Percentiles rank a stretch among this genome's conserved stretches.
Conservation (phyloP, 2,329 filamentous ascomycete genomes). For the Fusarium sp. region DNA sequence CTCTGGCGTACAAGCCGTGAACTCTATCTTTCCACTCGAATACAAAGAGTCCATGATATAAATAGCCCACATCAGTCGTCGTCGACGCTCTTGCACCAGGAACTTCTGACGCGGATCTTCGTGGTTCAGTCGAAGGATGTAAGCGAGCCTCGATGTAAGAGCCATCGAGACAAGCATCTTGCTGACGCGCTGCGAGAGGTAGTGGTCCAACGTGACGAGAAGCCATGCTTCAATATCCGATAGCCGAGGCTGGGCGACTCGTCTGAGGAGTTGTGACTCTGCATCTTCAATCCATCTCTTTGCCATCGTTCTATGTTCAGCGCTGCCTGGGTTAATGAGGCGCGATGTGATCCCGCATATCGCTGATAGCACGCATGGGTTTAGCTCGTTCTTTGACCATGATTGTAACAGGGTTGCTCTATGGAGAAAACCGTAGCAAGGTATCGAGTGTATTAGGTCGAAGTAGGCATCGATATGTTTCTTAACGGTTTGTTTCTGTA, state of each 20-base stretch:
- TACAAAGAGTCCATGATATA: slow-evolving; percentile 23
- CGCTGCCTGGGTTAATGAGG: background rate
- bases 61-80: slow-evolving; percentile 39
- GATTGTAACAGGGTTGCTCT: slow-evolving; percentile 15
- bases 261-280: slow-evolving; percentile 20
- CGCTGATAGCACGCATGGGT: background rate
- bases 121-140: slow-evolving; percentile 34
- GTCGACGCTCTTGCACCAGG: slow-evolving; percentile 21
- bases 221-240: slow-evolving; percentile 37
- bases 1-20: slow-evolving; percentile 6
- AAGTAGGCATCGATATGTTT: slow-evolving; percentile 25
- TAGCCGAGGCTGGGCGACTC: slow-evolving; percentile 14
- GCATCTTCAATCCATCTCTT: slow-evolving; percentile 28
- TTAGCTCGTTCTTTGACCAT: slow-evolving; percentile 16
- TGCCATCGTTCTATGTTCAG: background rate
- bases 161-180: slow-evolving; percentile 37
- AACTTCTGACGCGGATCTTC: slow-evolving; percentile 27
- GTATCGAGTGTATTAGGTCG: slow-evolving; percentile 17
- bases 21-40: slow-evolving; percentile 18
- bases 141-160: slow-evolving; percentile 22
- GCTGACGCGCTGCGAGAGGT: slow-evolving; percentile 28
- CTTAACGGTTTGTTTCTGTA: slow-evolving; percentile 1
- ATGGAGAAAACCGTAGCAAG: slow-evolving; percentile 20
- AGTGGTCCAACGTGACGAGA: slow-evolving; percentile 32
- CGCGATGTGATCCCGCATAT: slow-evolving; percentile 19